Base-by-base conservation (phyloP, 768 basidiomycete genomes). In the Russula sp. region DNA sequence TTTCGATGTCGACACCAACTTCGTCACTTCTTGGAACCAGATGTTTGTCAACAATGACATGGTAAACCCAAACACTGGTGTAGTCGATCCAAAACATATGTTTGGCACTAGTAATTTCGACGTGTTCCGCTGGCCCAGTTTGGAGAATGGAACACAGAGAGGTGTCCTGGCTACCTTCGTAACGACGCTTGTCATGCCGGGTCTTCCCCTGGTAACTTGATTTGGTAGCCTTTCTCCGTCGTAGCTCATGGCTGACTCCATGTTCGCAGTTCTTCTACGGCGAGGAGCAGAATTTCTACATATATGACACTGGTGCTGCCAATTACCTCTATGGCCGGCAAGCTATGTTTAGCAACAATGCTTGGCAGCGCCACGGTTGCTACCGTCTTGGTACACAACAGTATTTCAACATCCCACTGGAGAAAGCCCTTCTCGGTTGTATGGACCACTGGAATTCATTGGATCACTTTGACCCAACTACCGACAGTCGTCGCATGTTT, bases 251-350 rank as follows among this genome's bases (percentile, higher is more conserved):
- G 22, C 58, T 74, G 40, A 64, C 62, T 39, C 51, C 49, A 44
- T 62, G n/a, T 59, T 20, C 11, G 18, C 65, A 91, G 85, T 76
- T 84, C 55, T 97, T 80, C 75, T 97, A 94, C 71, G 94, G 94
- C 35, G 94, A 97, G 72, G 94, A 97, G 71, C 94, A 97, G 70
- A 84, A 85, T 62, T 85, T 97, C 72, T 97, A 96, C 70, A 68
- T 91, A 2, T 92, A 80, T 64, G 94, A 97, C 70, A 91, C 89
- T 55, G 84, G 85, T n/a, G 94, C 94, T 1, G 77, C 84, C 70
- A 97, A 97, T 75, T 97, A 97, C 77, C 85, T 97, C 59, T 94
- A 88, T 68, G 90, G 94, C 48, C 94, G 94, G 77, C 94, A 97
- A 76, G 84, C 93, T 16, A 97, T 97, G 94, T 80, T 87, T 55